A percentile compares a stretch with the other conserved stretches of the same genome.
These are phyloP conservation scores for Daedaleopsis sinensis DNA, from an alignment of 768 basidiomycete species.

Conservation along the genomic window DNA sequence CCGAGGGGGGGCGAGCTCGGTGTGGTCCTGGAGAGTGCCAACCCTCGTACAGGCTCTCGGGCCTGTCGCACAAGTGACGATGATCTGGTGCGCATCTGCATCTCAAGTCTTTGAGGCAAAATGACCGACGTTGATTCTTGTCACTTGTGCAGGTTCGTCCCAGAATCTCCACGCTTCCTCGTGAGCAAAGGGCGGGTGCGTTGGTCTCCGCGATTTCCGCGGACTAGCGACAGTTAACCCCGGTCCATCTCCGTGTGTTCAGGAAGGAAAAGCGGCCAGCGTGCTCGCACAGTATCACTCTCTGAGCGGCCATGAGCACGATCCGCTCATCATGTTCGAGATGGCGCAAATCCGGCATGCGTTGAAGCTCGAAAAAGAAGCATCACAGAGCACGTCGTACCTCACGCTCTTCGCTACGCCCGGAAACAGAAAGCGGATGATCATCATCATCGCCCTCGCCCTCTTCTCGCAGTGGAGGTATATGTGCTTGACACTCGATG, in stretches of 20 bases:
- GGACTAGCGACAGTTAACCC: neutral
- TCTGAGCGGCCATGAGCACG: constrained; percentile 56
- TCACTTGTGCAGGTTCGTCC: constrained; percentile 60
- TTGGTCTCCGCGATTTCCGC: neutral
- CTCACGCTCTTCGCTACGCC: constrained; percentile 43
- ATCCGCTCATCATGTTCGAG: constrained; percentile 54
- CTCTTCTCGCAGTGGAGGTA: constrained; percentile 56
- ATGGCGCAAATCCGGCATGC: constrained; percentile 75
- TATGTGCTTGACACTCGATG: neutral
- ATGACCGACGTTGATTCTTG: neutral
- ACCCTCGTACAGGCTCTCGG: constrained; percentile 62
- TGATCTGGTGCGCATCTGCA: constrained; percentile 50
- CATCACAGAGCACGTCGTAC: constrained; percentile 50
- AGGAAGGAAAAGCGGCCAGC: constrained; percentile 62
- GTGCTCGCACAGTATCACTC: constrained; percentile 78
- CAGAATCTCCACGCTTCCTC: constrained; percentile 70
- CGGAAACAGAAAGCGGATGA: constrained; percentile 54
- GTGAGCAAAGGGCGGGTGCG: constrained; percentile 59
- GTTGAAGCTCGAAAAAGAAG: constrained; percentile 62
- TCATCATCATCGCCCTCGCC: constrained; percentile 55
- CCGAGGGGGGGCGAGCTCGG: constrained; percentile 24
- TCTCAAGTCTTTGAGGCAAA: neutral
- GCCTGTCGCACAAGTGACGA: constrained; percentile 55
- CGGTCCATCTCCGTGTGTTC: neutral
- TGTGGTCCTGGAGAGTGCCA: constrained; percentile 70